A percentile compares a stretch with the other conserved stretches of the same genome.
Conservation (phyloP, 2,329 filamentous ascomycete genomes). For the Verticillium isaacii region DNA sequence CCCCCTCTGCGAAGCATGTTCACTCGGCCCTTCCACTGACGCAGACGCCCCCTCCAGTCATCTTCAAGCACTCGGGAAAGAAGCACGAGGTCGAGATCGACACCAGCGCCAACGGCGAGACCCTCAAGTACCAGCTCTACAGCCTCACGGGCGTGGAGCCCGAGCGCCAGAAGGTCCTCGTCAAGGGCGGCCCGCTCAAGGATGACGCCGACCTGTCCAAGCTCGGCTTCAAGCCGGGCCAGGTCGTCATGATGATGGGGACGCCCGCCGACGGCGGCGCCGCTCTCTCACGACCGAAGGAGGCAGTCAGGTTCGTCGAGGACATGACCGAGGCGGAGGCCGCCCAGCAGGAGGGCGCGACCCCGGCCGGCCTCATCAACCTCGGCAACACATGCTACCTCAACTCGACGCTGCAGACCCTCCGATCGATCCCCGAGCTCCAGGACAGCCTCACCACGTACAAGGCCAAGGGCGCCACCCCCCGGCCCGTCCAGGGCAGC, state of each 20-base stretch:
- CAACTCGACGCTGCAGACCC: slow-evolving; percentile 92
- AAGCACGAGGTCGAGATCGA: slow-evolving; percentile 94
- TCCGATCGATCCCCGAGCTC: slow-evolving; percentile 85
- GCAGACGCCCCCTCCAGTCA: slow-evolving; percentile 48
- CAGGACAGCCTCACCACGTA: slow-evolving; percentile 70
- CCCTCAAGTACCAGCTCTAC: slow-evolving; percentile 93
- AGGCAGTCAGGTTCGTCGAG: slow-evolving; percentile 83
- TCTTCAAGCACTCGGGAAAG: slow-evolving; percentile 93
- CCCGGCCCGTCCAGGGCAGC: slow-evolving; percentile 54
- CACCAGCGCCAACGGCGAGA: slow-evolving; percentile 76
- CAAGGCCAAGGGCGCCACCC: slow-evolving; percentile 43
- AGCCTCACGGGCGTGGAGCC: slow-evolving; percentile 95
- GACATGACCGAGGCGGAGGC: slow-evolving; percentile 96
- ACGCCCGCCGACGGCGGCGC: slow-evolving; percentile 66
- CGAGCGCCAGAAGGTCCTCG: slow-evolving; percentile 89
- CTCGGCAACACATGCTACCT: slow-evolving; percentile 98
- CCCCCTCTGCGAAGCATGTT: slow-evolving; percentile 7
- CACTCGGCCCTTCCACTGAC: slow-evolving; percentile 1
- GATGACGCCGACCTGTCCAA: slow-evolving; percentile 85
- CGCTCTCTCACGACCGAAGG: slow-evolving; percentile 66
- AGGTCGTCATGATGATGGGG: slow-evolving; percentile 95
- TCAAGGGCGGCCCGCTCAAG: slow-evolving; percentile 93
- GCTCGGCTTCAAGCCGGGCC: slow-evolving; percentile 79
- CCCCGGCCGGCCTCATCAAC: slow-evolving; percentile 83
- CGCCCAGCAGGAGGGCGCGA: slow-evolving; percentile 77